Percentiles rank a stretch among this genome's conserved stretches.
phyloP scores from a whole-genome alignment of 371 early-diverging fungal genomes.

The Apophysomyces trapeziformis region DNA sequence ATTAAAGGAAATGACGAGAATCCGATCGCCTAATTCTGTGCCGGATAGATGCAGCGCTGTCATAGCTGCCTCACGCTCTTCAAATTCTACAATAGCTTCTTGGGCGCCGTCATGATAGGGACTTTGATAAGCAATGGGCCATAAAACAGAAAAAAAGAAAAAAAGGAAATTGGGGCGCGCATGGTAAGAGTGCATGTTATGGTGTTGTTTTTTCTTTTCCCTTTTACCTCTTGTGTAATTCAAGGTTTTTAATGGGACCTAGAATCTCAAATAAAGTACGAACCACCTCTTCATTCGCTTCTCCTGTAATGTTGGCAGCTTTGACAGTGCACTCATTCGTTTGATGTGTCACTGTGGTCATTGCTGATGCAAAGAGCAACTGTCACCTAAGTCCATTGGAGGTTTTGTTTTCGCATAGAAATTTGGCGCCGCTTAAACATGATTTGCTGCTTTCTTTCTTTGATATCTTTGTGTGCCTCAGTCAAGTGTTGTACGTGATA shows the following conservation, averaged over 20 bases:
- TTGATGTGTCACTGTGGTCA: slow-evolving; percentile 7
- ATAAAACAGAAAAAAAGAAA: slow-evolving; percentile 12
- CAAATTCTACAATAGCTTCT: slow-evolving; percentile 64
- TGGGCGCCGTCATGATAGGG: slow-evolving; percentile 54
- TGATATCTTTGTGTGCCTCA: no score
- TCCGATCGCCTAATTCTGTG: slow-evolving; percentile 65
- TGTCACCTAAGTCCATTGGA: neutral
- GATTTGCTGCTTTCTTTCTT: no score
- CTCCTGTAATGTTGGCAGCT: slow-evolving; percentile 59
- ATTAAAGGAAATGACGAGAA: slow-evolving; percentile 51
- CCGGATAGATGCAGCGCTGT: slow-evolving; percentile 69
- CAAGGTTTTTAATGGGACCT: slow-evolving; percentile 51
- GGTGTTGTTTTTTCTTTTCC: no score
- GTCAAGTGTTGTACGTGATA: no score
- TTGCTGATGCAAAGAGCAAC: neutral
- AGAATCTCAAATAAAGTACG: slow-evolving; percentile 54
- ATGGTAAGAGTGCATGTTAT: neutral
- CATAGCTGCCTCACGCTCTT: slow-evolving; percentile 44
- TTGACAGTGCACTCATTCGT: slow-evolving; percentile 16
- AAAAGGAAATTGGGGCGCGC: neutral
- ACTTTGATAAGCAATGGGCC: slow-evolving; percentile 20
- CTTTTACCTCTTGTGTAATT: slow-evolving; percentile 38
- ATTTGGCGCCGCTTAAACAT: no score
- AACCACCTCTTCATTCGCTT: slow-evolving; percentile 54
- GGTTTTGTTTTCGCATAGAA: no score